Evolutionary conservation across 352 stramenopile species (phyloP), one percentile per base, ranked within the genome.

Genomic region (Globisporangium viniferum): DNA sequence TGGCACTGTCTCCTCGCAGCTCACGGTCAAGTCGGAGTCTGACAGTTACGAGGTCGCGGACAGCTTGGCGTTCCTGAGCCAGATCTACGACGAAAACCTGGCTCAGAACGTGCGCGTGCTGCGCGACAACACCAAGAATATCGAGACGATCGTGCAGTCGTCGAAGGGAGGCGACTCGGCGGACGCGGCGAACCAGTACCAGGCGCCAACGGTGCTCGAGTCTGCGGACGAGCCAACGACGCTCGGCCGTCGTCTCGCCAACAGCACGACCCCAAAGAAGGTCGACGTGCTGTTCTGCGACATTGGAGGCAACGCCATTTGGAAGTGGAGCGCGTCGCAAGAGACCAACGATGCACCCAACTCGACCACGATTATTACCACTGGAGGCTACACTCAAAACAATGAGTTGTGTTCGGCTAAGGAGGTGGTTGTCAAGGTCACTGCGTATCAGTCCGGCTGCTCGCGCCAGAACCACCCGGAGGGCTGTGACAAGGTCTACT

Each of bases 201-300:
- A 79, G 55, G 78, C 76, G 6, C 81, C 81, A 24, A 90, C 73
- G 14, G 71, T 86, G 44, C 71, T 91, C 59, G 72, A 74, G 15
- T 72, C 73, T 22, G 59, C 59, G 31, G 67, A 75, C 67, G 76
- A 77, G 24, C 49, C 66, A 31, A 75, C 70, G 20, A 71, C 65
- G 36, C 70, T 81, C 31, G 75, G 60, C 41, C 75, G 81, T 62
- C 81, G 83, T 65, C 74, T 76, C 60, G 61, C 60, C 12, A 55
- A 31, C 10, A 31, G 31, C 33, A 53, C 39, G 39, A 68, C 31
- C 64, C 51, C 67, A 31, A 74, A 69, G 15, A 78, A 76, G 63
- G 74, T 85, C 55, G 75, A 89, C 60, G 72, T 92, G 35, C 71
- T 89, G 12, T 92, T 92, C 75, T 92, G 84, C 63, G 84, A 92